A percentile compares a stretch with the other conserved stretches of the same genome.
Evolutionary conservation across 345 rosid species (phyloP).

Genomic region (thale cress (Arabidopsis thaliana)): DNA sequence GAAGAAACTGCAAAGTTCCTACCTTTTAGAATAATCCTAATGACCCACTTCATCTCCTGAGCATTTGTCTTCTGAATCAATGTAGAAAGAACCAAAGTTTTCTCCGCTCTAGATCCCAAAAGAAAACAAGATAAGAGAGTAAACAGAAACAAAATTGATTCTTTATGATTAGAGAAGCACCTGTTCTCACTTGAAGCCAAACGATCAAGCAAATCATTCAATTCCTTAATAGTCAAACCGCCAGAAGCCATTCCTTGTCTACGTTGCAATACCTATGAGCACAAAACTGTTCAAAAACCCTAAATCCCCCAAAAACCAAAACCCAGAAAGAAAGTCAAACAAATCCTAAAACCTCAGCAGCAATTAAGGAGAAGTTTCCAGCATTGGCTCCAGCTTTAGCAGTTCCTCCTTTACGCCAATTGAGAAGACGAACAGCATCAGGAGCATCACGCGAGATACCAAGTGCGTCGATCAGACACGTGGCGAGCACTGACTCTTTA

Average conservation of each 20-base stretch:
- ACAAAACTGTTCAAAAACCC: background rate
- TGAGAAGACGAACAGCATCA: conserved; percentile 83
- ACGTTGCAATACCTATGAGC: conserved; percentile 64
- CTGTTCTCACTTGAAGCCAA: conserved; percentile 82
- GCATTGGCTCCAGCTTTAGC: conserved; percentile 75
- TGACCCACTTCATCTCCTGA: conserved; percentile 95
- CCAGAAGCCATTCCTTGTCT: conserved; percentile 87
- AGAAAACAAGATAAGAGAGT: background rate
- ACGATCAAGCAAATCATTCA: conserved; percentile 81
- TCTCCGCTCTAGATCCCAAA: conserved; percentile 48
- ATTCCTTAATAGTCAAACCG: conserved; percentile 70
- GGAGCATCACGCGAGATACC: conserved; percentile 88
- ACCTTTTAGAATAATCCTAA: conserved; percentile 95
- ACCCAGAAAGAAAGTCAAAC: background rate
- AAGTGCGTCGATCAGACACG: conserved; percentile 81
- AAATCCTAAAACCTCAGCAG: conserved; percentile 60
- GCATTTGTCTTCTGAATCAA: conserved; percentile 93
- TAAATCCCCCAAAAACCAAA: background rate
- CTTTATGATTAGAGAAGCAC: conserved; percentile 36
- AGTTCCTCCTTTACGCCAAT: conserved; percentile 91
- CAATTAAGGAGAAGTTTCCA: conserved; percentile 81
- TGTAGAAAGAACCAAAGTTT: conserved; percentile 65
- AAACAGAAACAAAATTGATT: background rate
- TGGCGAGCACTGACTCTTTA: conserved; percentile 91
- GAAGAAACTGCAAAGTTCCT: background rate